Base-by-base conservation (phyloP, 768 basidiomycete genomes). In the Boletus vinaceobasis region DNA sequence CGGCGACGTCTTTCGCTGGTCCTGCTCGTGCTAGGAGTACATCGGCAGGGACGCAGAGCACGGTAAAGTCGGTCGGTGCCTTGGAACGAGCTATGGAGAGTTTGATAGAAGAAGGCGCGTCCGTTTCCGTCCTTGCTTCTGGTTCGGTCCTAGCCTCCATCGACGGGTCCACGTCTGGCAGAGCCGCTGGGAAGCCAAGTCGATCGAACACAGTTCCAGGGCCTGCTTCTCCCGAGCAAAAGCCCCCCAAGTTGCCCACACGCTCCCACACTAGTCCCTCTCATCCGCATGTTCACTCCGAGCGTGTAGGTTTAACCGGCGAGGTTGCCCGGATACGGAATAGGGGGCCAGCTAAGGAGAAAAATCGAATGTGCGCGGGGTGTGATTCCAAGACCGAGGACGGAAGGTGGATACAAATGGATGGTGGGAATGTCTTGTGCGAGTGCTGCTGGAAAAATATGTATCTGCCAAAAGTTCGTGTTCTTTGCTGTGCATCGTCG, bases 371-470 rank as follows among this genome's bases (percentile, higher is more conserved):
- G 14, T 97, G 94, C 65, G 72, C 84, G 47, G 81, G 84, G 59
- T 97, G 94, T 71, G 69, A 76, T 51, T 79, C 78, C 67, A 72
- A 62, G 58, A 87, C 96, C 52, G 85, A 87, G 36, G 88, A 93
- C 67, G 87, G 88, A 59, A 75, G 88, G 61, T 95, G 86, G 92
- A 87, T 91, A 56, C 79, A 77, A 65, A 85, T 84, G 72, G 92
- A 87, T 67, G 80, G 77, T n/a, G 86, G 82, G 53, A 82, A 73
- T 37, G 84, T 93, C 36, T 72, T 97, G 62, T 97, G 95, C 70
- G 95, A 94, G 66, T 73, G 72, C 63, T 95, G 94, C 70, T 97
- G 94, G 94, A 97, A 96, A 78, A 85, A 89, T 64, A 88, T 95
- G 86, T 97, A 96, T 75, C 72, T 97, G 58, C 94, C 94, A 57